These are phyloP conservation scores for Cardiosporidium cionae DNA, from an alignment of 169 alveolate species.

Conservation along the genomic window DNA sequence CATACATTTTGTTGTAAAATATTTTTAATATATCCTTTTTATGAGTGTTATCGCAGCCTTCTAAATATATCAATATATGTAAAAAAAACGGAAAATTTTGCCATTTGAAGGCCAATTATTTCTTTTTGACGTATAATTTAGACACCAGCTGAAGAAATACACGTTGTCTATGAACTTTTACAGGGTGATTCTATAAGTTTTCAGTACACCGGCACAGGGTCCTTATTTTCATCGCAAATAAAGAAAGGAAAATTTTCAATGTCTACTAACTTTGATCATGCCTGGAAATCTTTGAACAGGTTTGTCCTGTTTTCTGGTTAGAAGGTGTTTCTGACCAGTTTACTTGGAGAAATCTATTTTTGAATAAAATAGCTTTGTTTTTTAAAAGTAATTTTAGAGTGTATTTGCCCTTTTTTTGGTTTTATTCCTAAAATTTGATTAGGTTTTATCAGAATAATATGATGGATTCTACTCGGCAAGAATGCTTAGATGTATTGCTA, in stretches of 20 bases:
- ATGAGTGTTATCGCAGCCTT: no score
- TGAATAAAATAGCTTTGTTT: not conserved
- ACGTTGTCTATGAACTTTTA: not conserved
- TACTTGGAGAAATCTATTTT: not conserved
- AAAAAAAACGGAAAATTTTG: no score
- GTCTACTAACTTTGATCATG: not conserved
- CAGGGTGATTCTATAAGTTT: constrained; percentile 22
- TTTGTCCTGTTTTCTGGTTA: not conserved
- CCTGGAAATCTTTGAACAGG: constrained; percentile 14
- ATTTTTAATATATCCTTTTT: no score
- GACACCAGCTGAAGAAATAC: no score
- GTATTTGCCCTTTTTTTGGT: not conserved
- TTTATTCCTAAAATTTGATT: not conserved
- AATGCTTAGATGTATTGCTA: constrained; percentile 15
- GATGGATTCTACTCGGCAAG: constrained; percentile 27
- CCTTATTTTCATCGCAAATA: constrained; percentile 10
- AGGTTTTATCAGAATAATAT: constrained; percentile 22
- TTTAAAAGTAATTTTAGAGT: not conserved
- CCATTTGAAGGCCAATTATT: no score
- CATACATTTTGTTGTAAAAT: no score
- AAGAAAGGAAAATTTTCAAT: constrained; percentile 8
- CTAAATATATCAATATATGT: no score
- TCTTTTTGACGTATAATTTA: no score
- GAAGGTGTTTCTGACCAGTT: not conserved
- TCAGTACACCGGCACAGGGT: constrained; percentile 33